Evolutionary conservation across 306 rosid species (phyloP).

Genomic region (Quillaja saponaria): DNA sequence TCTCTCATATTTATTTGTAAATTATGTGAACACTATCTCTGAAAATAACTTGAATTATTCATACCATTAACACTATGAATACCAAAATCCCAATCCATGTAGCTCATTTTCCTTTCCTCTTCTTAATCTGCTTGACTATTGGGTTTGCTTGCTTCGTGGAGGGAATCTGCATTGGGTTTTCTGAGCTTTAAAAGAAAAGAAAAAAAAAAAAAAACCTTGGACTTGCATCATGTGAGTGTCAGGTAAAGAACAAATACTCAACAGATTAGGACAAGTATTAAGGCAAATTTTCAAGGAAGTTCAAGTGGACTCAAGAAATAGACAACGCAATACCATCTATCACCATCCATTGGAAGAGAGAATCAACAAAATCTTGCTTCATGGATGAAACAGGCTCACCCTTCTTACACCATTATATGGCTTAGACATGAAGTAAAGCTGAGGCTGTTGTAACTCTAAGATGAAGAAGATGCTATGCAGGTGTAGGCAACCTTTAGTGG

Average conservation of each 20-base stretch:
- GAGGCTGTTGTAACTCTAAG: conserved; percentile 36
- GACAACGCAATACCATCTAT: conserved; percentile 51
- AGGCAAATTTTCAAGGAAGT: conserved; percentile 15
- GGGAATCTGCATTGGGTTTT: too few species aligned
- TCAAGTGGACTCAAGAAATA: conserved; percentile 56
- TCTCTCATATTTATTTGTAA: too few species aligned
- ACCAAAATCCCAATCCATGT: too few species aligned
- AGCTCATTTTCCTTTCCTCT: too few species aligned
- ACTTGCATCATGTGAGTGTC: conserved; percentile 43
- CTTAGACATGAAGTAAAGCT: conserved; percentile 42
- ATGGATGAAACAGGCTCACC: conserved; percentile 54
- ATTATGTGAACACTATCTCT: too few species aligned
- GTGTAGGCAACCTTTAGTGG: conserved; percentile 44
- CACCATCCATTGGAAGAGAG: conserved; percentile 54
- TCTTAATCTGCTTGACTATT: too few species aligned
- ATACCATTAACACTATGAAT: too few species aligned
- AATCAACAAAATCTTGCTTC: conserved; percentile 60
- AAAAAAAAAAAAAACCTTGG: too few species aligned
- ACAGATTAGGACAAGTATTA: conserved; percentile 8
- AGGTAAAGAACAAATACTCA: too few species aligned
- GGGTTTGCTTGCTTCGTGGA: too few species aligned
- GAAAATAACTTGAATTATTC: too few species aligned
- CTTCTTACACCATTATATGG: conserved; percentile 44
- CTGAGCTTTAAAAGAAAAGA: too few species aligned
- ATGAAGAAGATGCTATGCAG: conserved; percentile 25